Evolutionary conservation across 208 protist genomes (phyloP), one percentile per base, ranked within the genome.

Genomic region (Spongospora subterranea): DNA sequence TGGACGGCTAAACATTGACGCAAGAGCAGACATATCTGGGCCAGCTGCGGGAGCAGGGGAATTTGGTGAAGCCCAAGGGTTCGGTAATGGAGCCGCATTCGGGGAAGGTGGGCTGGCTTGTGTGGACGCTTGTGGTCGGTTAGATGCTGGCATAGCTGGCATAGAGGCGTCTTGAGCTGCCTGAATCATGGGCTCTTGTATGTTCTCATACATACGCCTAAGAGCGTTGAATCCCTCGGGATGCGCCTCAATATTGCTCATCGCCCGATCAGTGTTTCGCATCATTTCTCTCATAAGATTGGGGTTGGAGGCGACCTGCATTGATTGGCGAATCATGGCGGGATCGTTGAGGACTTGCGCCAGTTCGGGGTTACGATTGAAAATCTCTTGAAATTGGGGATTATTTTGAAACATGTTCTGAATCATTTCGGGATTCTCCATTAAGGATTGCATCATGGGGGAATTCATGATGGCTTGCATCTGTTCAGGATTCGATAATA

Each of bases 211-310:
- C 91, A 94, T 93, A 0, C 91, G 89, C 13, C 92, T 71, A 0
- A 94, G 91, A 54, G 90, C 90, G 88, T 94, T 94, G 91, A 93
- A 94, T 0, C 91, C 91, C 35, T 92, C 93, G 0, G 93, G 93
- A 45, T 93, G 91, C n/a, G 45, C 43, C 60, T 93, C 92, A 13
- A 94, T 94, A 90, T 94, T 94, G 45, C 60, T 88, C 89, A 94
- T 91, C 0, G 93, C 92, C 17, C 93, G 90, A 82, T 94, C 93
- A 0, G 90, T 91, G 24, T 29, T 93, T 50, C 93, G 88, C 92
- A 94, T 93, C 93, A 93, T 93, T 89, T 94, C 93, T 0, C 91
- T 60, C 92, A 94, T 94, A 38, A 94, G 90, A 90, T 92, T 54
- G 77, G 93, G 93, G 88, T 93, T 93, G 11, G 64, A n/a, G 41